phyloP scores from a whole-genome alignment of 192 early-diverging fungal species.

The Dissophora ornata region DNA sequence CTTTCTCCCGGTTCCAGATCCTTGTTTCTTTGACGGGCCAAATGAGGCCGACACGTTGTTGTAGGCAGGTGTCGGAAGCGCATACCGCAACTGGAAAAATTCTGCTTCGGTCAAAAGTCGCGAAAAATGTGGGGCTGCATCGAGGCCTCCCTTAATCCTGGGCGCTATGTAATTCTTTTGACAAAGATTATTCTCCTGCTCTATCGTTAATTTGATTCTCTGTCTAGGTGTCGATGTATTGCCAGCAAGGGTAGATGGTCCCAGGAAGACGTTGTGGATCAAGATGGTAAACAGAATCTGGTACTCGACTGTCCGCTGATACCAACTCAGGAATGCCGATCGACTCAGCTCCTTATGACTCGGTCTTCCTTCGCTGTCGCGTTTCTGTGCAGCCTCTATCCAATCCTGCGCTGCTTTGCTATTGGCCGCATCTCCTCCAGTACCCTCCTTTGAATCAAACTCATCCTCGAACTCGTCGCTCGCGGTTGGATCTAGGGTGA shows the following conservation, averaged over 20 bases:
- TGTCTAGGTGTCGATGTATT: neutral
- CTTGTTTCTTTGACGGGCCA: slow-evolving; percentile 18
- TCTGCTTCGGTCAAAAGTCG: slow-evolving; percentile 49
- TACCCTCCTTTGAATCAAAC: neutral
- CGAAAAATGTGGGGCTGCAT: slow-evolving; percentile 41
- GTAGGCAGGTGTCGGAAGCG: slow-evolving; percentile 34
- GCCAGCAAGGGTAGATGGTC: slow-evolving; percentile 11
- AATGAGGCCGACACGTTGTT: slow-evolving; percentile 5
- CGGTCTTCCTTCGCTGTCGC: slow-evolving; percentile 4
- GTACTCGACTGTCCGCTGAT: slow-evolving; percentile 45
- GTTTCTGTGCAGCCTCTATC: slow-evolving; percentile 24
- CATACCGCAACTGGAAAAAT: slow-evolving; percentile 55
- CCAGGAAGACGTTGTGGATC: slow-evolving; percentile 47
- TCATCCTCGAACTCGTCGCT: slow-evolving; percentile 15
- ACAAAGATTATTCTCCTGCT: slow-evolving; percentile 35
- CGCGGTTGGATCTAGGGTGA: neutral
- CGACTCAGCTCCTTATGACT: slow-evolving; percentile 38
- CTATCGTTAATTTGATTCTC: slow-evolving; percentile 17
- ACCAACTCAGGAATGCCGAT: slow-evolving; percentile 48
- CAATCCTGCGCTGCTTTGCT: slow-evolving; percentile 29
- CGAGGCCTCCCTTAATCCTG: slow-evolving; percentile 38
- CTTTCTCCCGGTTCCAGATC: neutral
- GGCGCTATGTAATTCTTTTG: slow-evolving; percentile 47
- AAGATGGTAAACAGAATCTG: slow-evolving; percentile 46
- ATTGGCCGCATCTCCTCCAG: neutral